A percentile compares a stretch with the other conserved stretches of the same genome.
Conservation (phyloP, 768 basidiomycete genomes). For the Hemileccinum impolitum region DNA sequence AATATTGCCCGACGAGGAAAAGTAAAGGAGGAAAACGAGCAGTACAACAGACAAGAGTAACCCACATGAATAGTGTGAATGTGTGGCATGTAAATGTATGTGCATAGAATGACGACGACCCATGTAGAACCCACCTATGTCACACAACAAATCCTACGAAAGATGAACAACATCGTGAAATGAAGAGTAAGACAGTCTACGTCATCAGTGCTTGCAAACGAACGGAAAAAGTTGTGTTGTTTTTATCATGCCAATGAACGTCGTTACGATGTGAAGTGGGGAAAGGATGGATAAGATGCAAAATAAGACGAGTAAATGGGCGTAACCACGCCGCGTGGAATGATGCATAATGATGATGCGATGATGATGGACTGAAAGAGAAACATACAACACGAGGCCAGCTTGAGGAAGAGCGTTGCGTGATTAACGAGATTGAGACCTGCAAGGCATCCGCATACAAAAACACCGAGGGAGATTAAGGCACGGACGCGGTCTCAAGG, state of each 20-base stretch:
- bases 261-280: constrained; percentile 2
- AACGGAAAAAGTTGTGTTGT: background rate
- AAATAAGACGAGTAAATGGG: constrained; percentile 13
- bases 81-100: constrained; percentile 3
- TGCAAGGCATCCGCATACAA: constrained; percentile 11
- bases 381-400: constrained; percentile 8
- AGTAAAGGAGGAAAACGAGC: background rate
- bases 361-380: background rate
- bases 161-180: background rate
- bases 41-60: constrained; percentile 3
- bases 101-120: constrained; percentile 5
- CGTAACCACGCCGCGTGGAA: constrained; percentile 10
- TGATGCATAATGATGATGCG: constrained; percentile 16
- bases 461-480: constrained; percentile 2
- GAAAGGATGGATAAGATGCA: constrained; percentile 7
- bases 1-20: background rate
- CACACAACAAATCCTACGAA: constrained; percentile 12
- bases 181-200: constrained; percentile 9
- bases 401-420: constrained; percentile 9
- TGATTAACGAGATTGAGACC: constrained; percentile 19
- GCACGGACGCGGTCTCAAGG: background rate
- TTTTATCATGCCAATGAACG: constrained; percentile 8
- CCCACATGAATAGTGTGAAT: background rate
- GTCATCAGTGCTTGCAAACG: background rate
- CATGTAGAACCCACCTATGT: constrained; percentile 14